Base-by-base conservation (phyloP, 441 rosid genomes). In the Metrosideros polymorpha region DNA sequence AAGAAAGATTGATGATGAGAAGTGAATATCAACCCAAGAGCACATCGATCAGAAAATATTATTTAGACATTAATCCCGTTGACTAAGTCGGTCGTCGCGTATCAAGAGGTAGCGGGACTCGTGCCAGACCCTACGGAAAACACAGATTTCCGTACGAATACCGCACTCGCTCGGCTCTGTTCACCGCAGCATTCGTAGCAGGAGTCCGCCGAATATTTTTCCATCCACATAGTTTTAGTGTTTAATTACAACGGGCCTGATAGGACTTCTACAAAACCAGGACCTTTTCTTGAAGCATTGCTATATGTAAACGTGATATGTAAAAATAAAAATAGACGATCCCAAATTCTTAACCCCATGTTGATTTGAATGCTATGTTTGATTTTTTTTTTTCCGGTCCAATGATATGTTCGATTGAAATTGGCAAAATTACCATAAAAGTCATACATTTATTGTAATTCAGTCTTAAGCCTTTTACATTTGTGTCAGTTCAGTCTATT, bases 51-150 rank as follows among this genome's bases (percentile, higher is more conserved):
- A 18, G 8, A 63, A 18, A 1, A 10, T 18, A 32, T 63, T 63
- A 32, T 18, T 9, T 9, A 4, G 25, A 63, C 25, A n/a, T 32
- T 32, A 63, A 32, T 4, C 14, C 1, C 12, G 13, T 18, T 9
- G 76, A 3, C 19, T 32, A 17, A 32, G 13, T 5, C 3, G 1
- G 13, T 19, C 2, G 13, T 19, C 2, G 7, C 7, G 1, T 4
- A 0, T 32, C 12, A 22, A 32, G 76, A 18, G 27, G 1, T 4
- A 19, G 13, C 4, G 3, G 8, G 43, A 63, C 2, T 63, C 7
- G 1, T 63, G 4, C 39, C 0, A 18, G 3, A 63, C 3, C 25
- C 1, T 18, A 32, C 1, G 43, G 8, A 63, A 18, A 18, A 9
- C 25, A 32, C 42, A 63, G 0, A 29, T 61, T 61, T 29, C 3